These are phyloP conservation scores for Epichloe uncinata DNA, from an alignment of 2,329 filamentous ascomycete genomes.

Conservation along the genomic window DNA sequence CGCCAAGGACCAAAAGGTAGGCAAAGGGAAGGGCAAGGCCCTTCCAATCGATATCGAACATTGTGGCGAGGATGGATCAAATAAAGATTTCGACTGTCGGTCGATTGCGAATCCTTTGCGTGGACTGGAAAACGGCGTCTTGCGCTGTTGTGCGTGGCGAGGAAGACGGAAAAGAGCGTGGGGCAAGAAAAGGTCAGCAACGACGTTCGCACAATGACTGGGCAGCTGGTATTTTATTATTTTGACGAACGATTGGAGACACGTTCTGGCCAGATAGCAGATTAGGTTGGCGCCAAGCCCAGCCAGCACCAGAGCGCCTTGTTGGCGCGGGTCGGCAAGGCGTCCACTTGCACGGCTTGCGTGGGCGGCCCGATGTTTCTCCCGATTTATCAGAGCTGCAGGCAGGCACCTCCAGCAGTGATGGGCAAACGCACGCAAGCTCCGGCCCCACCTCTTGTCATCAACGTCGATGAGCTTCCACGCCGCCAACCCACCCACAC, in stretches of 20 bases:
- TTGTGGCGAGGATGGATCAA: neutral
- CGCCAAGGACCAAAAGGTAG: constrained; percentile 77
- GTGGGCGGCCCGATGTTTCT: constrained; percentile 8
- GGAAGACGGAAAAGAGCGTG: neutral
- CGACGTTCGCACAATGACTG: neutral
- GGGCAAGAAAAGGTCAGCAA: neutral
- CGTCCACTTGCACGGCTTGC: neutral
- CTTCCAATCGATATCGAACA: constrained; percentile 53
- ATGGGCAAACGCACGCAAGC: neutral
- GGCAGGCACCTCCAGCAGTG: constrained; percentile 7
- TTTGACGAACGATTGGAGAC: neutral
- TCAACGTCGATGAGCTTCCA: constrained; percentile 8
- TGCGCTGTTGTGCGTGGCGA: neutral
- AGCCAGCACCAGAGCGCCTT: neutral
- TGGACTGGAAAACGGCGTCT: neutral
- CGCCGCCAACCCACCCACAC: neutral
- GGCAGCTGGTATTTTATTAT: constrained; percentile 1
- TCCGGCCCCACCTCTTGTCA: constrained; percentile 4
- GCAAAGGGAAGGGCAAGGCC: constrained; percentile 76
- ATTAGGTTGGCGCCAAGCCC: neutral
- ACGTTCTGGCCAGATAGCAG: constrained; percentile 9
- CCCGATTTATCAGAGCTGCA: constrained; percentile 1
- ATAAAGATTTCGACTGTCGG: neutral
- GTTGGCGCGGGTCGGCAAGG: neutral
- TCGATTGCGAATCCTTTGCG: neutral